Percentiles rank a stretch among this genome's conserved stretches.
These are phyloP conservation scores for Rhododendron henanense DNA, from an alignment of 148 eudicot genomes.

Conservation along the genomic window DNA sequence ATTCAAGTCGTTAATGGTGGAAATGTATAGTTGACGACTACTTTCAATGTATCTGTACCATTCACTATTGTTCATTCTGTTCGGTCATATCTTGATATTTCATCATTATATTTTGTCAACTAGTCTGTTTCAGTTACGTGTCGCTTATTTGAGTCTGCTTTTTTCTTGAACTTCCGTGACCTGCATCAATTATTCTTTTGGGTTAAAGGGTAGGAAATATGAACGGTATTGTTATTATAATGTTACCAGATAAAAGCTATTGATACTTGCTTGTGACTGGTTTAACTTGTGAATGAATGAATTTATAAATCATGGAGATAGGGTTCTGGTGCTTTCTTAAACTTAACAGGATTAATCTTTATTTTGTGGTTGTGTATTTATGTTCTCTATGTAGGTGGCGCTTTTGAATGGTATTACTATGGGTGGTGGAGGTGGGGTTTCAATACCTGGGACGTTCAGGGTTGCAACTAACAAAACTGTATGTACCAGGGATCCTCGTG, in stretches of 20 bases:
- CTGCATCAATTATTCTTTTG: background rate
- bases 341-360: background rate
- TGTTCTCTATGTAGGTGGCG: constrained; percentile 56
- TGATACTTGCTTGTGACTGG: background rate
- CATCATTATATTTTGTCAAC: background rate
- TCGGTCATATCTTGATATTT: background rate
- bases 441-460: constrained; percentile 82
- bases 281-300: background rate
- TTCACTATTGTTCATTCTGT: background rate
- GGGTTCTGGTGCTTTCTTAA: background rate
- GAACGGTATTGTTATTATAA: background rate
- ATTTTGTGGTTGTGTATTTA: constrained; percentile 2
- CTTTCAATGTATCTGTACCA: background rate
- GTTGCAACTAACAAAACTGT: constrained; percentile 90
- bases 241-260: background rate
- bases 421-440: constrained; percentile 93
- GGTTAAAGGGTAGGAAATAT: background rate
- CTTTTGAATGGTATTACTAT: constrained; percentile 76
- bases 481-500: constrained; percentile 17
- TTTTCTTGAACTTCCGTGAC: background rate
- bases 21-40: background rate
- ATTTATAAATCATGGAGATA: background rate
- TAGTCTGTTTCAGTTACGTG: background rate
- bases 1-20: background rate
- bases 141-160: background rate